phyloP scores from a whole-genome alignment of 768 basidiomycete genomes.

The Russula sp. region DNA sequence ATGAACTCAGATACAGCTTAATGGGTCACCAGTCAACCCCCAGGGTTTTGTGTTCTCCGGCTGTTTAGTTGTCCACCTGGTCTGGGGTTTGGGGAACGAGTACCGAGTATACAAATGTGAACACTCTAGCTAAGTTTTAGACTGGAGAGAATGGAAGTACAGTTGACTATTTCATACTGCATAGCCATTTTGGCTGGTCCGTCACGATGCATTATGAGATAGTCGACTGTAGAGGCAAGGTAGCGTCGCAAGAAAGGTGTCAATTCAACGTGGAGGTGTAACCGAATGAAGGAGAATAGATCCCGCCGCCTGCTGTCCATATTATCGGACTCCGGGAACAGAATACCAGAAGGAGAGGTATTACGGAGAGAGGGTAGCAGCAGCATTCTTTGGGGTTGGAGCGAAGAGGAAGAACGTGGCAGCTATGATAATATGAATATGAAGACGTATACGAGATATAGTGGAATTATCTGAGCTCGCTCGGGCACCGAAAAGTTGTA shows the following conservation, averaged over 20 bases:
- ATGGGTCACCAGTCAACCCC: background rate
- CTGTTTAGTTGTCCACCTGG: background rate
- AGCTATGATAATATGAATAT: too few species aligned
- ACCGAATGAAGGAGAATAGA: background rate
- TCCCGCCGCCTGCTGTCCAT: background rate
- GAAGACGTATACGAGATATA: too few species aligned
- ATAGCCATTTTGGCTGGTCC: too few species aligned
- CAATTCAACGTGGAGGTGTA: background rate
- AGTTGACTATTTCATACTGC: too few species aligned
- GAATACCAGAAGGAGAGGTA: background rate
- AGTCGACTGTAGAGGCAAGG: too few species aligned
- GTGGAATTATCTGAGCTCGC: too few species aligned
- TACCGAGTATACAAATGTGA: too few species aligned
- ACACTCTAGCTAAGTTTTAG: background rate
- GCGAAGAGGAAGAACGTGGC: background rate
- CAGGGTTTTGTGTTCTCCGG: background rate
- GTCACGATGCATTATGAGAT: too few species aligned
- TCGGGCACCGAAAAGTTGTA: background rate
- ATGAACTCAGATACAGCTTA: background rate
- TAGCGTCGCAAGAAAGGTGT: background rate
- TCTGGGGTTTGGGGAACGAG: background rate
- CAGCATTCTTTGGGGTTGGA: background rate
- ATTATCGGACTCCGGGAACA: background rate
- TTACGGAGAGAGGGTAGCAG: background rate
- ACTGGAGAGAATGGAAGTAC: too few species aligned